These are phyloP conservation scores for Tulasnella calospora DNA, from an alignment of 768 basidiomycete genomes.

Conservation along the genomic window DNA sequence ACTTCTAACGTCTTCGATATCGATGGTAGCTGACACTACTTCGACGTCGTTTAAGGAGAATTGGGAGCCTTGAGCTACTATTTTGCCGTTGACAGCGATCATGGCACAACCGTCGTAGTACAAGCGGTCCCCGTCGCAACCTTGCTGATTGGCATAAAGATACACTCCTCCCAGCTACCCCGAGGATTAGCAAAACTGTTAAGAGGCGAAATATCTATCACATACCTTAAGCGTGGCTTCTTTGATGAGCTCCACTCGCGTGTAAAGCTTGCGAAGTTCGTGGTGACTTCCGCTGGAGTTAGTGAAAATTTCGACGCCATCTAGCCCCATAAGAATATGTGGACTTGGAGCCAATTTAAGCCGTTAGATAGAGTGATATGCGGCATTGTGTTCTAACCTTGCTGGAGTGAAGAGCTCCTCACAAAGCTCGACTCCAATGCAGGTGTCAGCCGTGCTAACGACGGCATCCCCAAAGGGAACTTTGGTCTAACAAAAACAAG, in stretches of 20 bases:
- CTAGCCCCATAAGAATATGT: conserved; percentile 95
- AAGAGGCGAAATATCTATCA: not conserved
- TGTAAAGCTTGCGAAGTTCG: conserved; percentile 92
- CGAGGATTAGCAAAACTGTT: not conserved
- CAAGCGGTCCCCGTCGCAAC: conserved; percentile 94
- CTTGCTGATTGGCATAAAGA: conserved; percentile 97
- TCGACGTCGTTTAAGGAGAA: conserved; percentile 96
- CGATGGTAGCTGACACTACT: conserved; percentile 90
- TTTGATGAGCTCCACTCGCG: conserved; percentile 88
- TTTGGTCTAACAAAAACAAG: conserved; percentile 50
- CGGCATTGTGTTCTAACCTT: conserved; percentile 51
- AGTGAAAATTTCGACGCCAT: conserved; percentile 98
- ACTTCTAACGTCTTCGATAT: conserved; percentile 93
- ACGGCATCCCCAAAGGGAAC: conserved; percentile 97
- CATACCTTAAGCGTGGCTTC: conserved; percentile 90
- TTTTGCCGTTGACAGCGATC: conserved; percentile 89
- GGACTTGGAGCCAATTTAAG: conserved; percentile 51
- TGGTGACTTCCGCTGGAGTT: conserved; percentile 99
- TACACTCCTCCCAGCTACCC: conserved; percentile 89
- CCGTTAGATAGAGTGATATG: not conserved
- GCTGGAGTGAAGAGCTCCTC: conserved; percentile 97
- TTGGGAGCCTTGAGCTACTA: conserved; percentile 93
- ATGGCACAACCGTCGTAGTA: conserved; percentile 98
- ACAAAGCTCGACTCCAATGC: conserved; percentile 93
- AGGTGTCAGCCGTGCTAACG: conserved; percentile 88